These are phyloP conservation scores for Alternaria sp. DNA, from an alignment of 2,329 filamentous ascomycete species.

Conservation along the genomic window DNA sequence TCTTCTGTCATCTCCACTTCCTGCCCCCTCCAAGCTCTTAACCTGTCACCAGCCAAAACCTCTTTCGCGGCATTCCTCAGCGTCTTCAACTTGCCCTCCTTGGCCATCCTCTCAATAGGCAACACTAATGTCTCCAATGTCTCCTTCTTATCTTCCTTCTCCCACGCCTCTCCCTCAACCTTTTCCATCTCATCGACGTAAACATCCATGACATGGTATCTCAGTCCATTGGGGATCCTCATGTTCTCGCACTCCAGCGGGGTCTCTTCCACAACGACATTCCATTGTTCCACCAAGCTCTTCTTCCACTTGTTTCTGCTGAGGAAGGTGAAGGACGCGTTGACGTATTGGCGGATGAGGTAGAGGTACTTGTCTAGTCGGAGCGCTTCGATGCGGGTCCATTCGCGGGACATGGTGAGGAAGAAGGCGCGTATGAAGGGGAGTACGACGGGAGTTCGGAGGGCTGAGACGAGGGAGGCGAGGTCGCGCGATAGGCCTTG, in stretches of 20 bases:
- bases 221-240: slow-evolving; percentile 79
- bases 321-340: slow-evolving; percentile 67
- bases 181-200: slow-evolving; percentile 90
- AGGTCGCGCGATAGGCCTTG: slow-evolving; percentile 82
- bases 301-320: slow-evolving; percentile 52
- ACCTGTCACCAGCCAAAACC: slow-evolving; percentile 73
- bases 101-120: slow-evolving; percentile 63
- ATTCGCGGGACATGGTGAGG: slow-evolving; percentile 59
- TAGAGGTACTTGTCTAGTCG: slow-evolving; percentile 90
- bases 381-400: slow-evolving; percentile 57
- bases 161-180: slow-evolving; percentile 58
- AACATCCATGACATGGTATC: slow-evolving; percentile 87
- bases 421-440: slow-evolving; percentile 59
- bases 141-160: slow-evolving; percentile 39
- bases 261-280: slow-evolving; percentile 55
- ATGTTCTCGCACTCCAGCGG: slow-evolving; percentile 55
- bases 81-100: slow-evolving; percentile 69
- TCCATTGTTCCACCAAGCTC: slow-evolving; percentile 50
- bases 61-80: slow-evolving; percentile 74
- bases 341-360: slow-evolving; percentile 79
- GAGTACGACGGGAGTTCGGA: slow-evolving; percentile 56
- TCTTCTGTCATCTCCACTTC: slow-evolving; percentile 47
- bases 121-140: slow-evolving; percentile 59
- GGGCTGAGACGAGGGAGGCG: slow-evolving; percentile 68
- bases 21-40: slow-evolving; percentile 65